A percentile compares a stretch with the other conserved stretches of the same genome.
These are phyloP conservation scores for Calonectria pseudoreteaudii DNA, from an alignment of 2,329 filamentous ascomycete genomes.

Conservation along the genomic window DNA sequence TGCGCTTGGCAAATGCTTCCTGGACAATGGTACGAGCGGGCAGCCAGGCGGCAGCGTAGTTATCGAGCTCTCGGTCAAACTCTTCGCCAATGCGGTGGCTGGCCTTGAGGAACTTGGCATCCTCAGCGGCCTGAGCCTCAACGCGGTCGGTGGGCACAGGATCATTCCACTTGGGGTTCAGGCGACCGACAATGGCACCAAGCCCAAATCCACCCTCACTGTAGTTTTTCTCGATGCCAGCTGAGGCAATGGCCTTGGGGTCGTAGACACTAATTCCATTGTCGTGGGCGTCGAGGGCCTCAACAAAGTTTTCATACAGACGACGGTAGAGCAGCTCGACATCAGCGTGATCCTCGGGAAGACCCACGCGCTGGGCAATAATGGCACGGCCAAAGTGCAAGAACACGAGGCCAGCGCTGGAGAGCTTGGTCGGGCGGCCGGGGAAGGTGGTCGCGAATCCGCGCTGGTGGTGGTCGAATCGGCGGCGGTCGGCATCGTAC, in stretches of 20 bases:
- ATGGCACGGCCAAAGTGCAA: conserved; percentile 93
- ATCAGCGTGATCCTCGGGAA: conserved; percentile 71
- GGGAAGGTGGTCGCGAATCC: conserved; percentile 90
- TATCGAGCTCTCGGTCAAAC: conserved; percentile 84
- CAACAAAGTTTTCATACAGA: conserved; percentile 92
- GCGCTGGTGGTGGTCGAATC: conserved; percentile 98
- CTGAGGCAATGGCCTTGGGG: conserved; percentile 72
- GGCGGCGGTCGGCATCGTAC: conserved; percentile 81
- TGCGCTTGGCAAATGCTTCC: conserved; percentile 77
- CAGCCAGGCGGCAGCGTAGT: conserved; percentile 83
- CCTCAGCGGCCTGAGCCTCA: conserved; percentile 78
- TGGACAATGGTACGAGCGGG: conserved; percentile 86
- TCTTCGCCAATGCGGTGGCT: conserved; percentile 89
- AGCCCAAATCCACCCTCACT: conserved; percentile 85
- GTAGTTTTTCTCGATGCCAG: conserved; percentile 85
- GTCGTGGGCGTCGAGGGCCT: conserved; percentile 97
- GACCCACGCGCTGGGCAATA: conserved; percentile 68
- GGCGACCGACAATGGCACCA: conserved; percentile 82
- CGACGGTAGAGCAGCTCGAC: conserved; percentile 85
- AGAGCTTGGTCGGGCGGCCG: conserved; percentile 86
- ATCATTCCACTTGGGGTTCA: conserved; percentile 88
- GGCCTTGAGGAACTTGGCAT: conserved; percentile 81
- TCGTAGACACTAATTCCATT: conserved; percentile 93
- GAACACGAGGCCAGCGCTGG: conserved; percentile 93
- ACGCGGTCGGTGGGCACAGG: conserved; percentile 61